These are phyloP conservation scores for Jacaranda mimosifolia DNA, from an alignment of 257 asterid genomes.

Conservation along the genomic window DNA sequence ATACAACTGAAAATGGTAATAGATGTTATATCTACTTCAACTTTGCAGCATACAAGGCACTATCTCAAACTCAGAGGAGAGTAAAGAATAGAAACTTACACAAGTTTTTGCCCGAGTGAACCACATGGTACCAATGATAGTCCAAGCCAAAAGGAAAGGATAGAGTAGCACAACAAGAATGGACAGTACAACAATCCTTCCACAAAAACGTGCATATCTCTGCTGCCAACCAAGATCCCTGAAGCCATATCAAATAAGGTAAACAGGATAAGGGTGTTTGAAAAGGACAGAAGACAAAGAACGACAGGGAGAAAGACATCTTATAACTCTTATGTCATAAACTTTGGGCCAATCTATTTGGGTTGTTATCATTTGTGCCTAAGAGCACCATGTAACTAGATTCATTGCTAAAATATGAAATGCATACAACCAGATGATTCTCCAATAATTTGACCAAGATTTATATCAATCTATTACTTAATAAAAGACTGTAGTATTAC, in stretches of 20 bases:
- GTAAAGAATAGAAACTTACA: constrained; percentile 53
- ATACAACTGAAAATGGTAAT: constrained; percentile 68
- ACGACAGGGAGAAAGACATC: neutral
- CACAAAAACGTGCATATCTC: constrained; percentile 82
- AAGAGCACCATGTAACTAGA: constrained; percentile 8
- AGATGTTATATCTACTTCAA: constrained; percentile 26
- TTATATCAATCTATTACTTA: constrained; percentile 7
- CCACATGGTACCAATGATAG: constrained; percentile 88
- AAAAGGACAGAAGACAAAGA: neutral
- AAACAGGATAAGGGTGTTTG: constrained; percentile 11
- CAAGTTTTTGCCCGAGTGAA: constrained; percentile 79
- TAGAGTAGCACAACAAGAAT: constrained; percentile 76
- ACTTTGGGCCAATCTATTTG: constrained; percentile 4
- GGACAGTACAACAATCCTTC: constrained; percentile 84
- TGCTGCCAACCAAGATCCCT: constrained; percentile 99
- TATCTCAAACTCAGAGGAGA: constrained; percentile 4
- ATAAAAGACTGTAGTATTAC: constrained; percentile 8
- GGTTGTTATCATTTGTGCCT: constrained; percentile 6
- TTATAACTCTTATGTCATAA: neutral
- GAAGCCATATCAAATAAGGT: constrained; percentile 9
- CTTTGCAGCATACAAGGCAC: constrained; percentile 28
- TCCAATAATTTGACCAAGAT: neutral
- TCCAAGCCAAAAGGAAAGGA: constrained; percentile 93
- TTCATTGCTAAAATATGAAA: constrained; percentile 13
- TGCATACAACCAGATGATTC: constrained; percentile 1